These are phyloP conservation scores for Diaporthe vaccinii DNA, from an alignment of 2,329 filamentous ascomycete species.

Conservation along the genomic window DNA sequence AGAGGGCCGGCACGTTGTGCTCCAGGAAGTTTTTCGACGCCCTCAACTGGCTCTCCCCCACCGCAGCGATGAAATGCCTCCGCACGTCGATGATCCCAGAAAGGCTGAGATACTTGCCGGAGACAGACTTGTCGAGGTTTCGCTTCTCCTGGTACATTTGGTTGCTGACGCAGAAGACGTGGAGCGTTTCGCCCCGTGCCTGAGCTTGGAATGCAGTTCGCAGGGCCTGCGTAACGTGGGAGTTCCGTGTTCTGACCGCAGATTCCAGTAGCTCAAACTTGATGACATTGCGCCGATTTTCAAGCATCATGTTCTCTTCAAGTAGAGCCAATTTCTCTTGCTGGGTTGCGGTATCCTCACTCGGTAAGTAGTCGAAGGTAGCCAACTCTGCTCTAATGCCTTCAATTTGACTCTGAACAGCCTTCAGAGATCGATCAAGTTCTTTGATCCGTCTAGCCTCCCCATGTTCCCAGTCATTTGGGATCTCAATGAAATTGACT, in stretches of 20 bases:
- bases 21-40: background rate
- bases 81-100: background rate
- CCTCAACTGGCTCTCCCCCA: background rate
- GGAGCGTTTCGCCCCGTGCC: background rate
- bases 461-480: background rate
- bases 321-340: background rate
- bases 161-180: slow-evolving; percentile 1
- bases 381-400: background rate
- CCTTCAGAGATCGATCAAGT: background rate
- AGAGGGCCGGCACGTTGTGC: background rate
- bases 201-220: too few species aligned
- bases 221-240: background rate
- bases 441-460: background rate
- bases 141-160: background rate
- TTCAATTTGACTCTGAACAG: background rate
- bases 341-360: background rate
- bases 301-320: background rate
- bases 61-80: background rate
- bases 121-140: background rate
- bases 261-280: background rate
- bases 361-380: background rate
- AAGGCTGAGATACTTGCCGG: background rate
- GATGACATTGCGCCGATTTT: background rate
- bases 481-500: background rate
- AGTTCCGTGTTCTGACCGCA: background rate